Evolutionary conservation across 139 green algal genomes (phyloP).

Genomic region (Chlamydomonas sphaeroides): DNA sequence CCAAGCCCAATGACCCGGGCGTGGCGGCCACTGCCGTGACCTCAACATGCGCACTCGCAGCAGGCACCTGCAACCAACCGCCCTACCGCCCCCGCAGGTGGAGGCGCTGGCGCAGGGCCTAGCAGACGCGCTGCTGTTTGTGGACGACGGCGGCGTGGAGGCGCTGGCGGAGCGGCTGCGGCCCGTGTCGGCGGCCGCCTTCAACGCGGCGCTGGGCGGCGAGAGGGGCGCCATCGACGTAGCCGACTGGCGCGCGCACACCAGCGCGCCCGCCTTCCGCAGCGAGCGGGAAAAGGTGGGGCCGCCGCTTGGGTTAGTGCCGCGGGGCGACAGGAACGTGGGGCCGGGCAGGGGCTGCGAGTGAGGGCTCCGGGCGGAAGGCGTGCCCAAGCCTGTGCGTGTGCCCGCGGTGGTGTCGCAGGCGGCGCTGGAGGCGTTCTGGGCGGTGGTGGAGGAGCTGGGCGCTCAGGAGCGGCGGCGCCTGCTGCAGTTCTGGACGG

Average conservation of each 20-base stretch:
- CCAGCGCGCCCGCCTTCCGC: conserved; percentile 23
- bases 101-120: conserved; percentile 29
- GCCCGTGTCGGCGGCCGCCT: neutral
- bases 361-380: no score
- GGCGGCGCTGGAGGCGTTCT: conserved; percentile 20
- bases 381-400: no score
- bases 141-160: neutral
- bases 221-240: conserved; percentile 9
- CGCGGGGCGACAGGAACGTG: no score
- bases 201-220: conserved; percentile 25
- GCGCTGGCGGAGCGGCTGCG: conserved; percentile 20
- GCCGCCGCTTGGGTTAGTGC: no score
- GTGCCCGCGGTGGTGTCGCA: no score
- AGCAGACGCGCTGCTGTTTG: conserved; percentile 1
- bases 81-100: conserved; percentile 17
- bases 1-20: no score
- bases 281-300: conserved; percentile 2
- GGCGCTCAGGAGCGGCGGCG: neutral
- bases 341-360: no score
- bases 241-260: conserved; percentile 6
- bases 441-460: conserved; percentile 17
- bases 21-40: no score
- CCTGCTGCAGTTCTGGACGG: conserved; percentile 46
- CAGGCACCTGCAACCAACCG: no score
- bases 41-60: no score